These are phyloP conservation scores for Euclidium syriacum DNA, from an alignment of 345 rosid species.

Conservation along the genomic window DNA sequence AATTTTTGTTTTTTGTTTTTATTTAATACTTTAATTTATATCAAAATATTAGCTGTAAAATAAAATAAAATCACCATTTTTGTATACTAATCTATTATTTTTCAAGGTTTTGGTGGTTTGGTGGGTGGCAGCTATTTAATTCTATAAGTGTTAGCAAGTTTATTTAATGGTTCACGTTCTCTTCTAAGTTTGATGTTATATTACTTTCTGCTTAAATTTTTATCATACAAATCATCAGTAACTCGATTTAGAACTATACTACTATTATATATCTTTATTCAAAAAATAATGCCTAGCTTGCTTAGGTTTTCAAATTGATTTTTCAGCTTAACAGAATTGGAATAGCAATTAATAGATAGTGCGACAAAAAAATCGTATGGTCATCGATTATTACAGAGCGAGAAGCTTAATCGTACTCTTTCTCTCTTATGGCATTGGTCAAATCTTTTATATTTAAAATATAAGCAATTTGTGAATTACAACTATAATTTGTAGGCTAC, in stretches of 20 bases:
- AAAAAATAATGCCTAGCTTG: background rate
- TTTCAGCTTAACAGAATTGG: background rate
- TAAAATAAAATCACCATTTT: background rate
- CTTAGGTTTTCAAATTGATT: background rate
- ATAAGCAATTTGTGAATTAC: background rate
- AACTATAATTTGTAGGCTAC: background rate
- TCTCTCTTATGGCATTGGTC: background rate
- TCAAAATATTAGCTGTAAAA: slow-evolving; percentile 9
- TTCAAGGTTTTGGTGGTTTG: background rate
- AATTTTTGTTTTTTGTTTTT: slow-evolving; percentile 18
- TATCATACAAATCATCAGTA: too few species aligned
- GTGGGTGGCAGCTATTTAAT: slow-evolving; percentile 8
- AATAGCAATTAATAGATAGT: background rate
- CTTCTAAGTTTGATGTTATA: background rate
- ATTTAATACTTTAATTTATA: background rate
- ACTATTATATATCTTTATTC: too few species aligned
- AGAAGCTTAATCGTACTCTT: background rate
- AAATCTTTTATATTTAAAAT: background rate
- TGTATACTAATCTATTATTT: background rate
- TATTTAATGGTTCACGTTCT: background rate
- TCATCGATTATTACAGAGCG: background rate
- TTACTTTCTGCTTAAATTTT: background rate
- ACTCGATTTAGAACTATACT: too few species aligned
- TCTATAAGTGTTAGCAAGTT: background rate
- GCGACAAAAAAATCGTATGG: background rate